Evolutionary conservation across 1,284 basidiomycete genomes (phyloP), one percentile per base, ranked within the genome.

Genomic region (Gastroboletus turbinatus): DNA sequence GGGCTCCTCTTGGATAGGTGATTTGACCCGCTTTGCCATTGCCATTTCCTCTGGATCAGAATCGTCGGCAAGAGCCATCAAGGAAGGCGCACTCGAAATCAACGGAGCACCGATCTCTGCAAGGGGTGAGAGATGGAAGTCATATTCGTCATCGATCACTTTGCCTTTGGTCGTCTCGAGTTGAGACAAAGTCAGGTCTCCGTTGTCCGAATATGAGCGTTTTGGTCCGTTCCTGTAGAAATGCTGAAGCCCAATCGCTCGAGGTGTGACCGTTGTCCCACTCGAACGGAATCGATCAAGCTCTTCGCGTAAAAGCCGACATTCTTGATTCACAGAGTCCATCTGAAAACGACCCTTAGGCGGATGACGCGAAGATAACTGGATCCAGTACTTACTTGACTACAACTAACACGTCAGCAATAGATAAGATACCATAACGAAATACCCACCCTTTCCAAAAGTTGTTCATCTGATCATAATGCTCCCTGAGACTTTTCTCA

Each of bases 51-150:
- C 76, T 8, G 39, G 63, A 36, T 69, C 70, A 46, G 29, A 60
- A 48, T 69, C 67, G 13, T 77, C 73, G 38, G 62, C 58, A 52
- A 73, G 65, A 16, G 74, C 70, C 55, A 59, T 67, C 60, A 75
- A 69, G 23, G 65, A 67, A 50, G 62, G 69, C 21, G 67, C 61
- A 2, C 63, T 64, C 0, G 76, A 71, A n/a, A 67, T 58, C 52
- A 76, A 54, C 10, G 73, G 66, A 19, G 65, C 69, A 19, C 72
- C 59, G 19, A 72, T 60, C 30, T 72, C 68, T 44, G 67, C 61
- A 10, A 78, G 69, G 48, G 76, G 76, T 5, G 76, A 77, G 6
- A 77, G 70, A 52, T 68, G 71, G 57, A 78, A 71, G 36, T 72
- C 63, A 50, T 63, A 62, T 25, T 72, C 73, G 17, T 71, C 68